phyloP scores from a whole-genome alignment of 352 stramenopile genomes.

The Albugo laibachii region DNA sequence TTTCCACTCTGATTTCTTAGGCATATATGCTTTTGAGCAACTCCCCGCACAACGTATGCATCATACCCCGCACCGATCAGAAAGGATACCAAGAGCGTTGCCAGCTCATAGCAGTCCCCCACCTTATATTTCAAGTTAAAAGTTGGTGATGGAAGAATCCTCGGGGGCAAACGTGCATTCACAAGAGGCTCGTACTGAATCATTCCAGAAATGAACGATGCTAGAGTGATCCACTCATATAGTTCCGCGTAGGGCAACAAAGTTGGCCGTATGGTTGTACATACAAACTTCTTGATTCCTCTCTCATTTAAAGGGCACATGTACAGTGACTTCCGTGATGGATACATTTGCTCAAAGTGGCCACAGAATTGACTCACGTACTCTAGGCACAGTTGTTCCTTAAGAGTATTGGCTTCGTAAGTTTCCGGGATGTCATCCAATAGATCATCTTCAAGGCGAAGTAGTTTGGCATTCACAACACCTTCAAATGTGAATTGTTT shows the following conservation, averaged over 20 bases:
- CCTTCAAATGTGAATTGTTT: slow-evolving; percentile 54
- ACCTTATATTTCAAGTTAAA: slow-evolving; percentile 77
- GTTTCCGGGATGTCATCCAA: slow-evolving; percentile 7
- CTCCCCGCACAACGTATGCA: slow-evolving; percentile 84
- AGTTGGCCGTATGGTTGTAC: slow-evolving; percentile 85
- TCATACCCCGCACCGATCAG: slow-evolving; percentile 89
- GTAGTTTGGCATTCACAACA: slow-evolving; percentile 63
- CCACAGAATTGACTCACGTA: slow-evolving; percentile 82
- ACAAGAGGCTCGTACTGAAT: slow-evolving; percentile 89
- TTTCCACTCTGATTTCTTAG: slow-evolving; percentile 80
- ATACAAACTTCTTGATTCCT: slow-evolving; percentile 87
- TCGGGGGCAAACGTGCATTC: slow-evolving; percentile 43
- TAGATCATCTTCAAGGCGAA: slow-evolving; percentile 40
- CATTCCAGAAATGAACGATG: slow-evolving; percentile 78
- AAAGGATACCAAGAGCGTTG: slow-evolving; percentile 67
- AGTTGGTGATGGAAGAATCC: slow-evolving; percentile 59
- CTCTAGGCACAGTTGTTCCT: slow-evolving; percentile 86
- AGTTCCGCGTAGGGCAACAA: slow-evolving; percentile 81
- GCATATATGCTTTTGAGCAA: slow-evolving; percentile 76
- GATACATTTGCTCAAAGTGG: slow-evolving; percentile 82
- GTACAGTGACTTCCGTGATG: slow-evolving; percentile 50
- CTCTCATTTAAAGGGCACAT: slow-evolving; percentile 84
- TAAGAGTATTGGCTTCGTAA: slow-evolving; percentile 49
- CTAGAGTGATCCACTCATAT: slow-evolving; percentile 75
- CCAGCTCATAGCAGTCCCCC: slow-evolving; percentile 87